Evolutionary conservation across 768 basidiomycete genomes (phyloP).

Genomic region (Rubroboletus pulcherrimus): DNA sequence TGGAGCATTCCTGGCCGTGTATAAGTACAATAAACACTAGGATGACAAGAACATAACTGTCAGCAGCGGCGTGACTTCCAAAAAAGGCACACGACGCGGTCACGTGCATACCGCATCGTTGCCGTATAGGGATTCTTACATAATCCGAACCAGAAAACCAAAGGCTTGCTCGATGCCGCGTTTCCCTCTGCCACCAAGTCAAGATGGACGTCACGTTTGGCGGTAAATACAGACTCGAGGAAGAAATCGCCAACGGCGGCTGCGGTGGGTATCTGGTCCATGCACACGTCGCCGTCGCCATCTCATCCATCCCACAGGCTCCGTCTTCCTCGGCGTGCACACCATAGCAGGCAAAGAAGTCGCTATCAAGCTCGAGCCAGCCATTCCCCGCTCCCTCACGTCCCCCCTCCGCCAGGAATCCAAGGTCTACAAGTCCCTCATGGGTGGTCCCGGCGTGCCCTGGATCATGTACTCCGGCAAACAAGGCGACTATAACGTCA

Average conservation of each 20-base stretch:
- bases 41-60: no score
- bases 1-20: background rate
- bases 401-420: conserved; percentile 84
- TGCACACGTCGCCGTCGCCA: conserved; percentile 4
- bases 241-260: conserved; percentile 77
- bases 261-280: conserved; percentile 66
- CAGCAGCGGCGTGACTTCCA: background rate
- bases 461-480: conserved; percentile 92
- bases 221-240: conserved; percentile 74
- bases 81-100: conserved; percentile 23
- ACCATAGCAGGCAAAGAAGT: conserved; percentile 81
- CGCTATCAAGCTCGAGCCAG: conserved; percentile 79
- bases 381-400: conserved; percentile 37
- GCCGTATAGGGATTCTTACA: conserved; percentile 16
- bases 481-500: conserved; percentile 93
- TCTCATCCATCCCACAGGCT: conserved; percentile 41
- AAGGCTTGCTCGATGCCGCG: background rate
- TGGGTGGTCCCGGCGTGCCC: conserved; percentile 85
- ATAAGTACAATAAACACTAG: no score
- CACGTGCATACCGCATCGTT: conserved; percentile 20
- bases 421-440: conserved; percentile 88
- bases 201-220: conserved; percentile 50
- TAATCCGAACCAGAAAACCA: conserved; percentile 21
- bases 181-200: conserved; percentile 15
- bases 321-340: conserved; percentile 76